Evolutionary conservation across 306 rosid species (phyloP), one percentile per base, ranked within the genome.

Genomic region (Oxytropis ochrocephala): DNA sequence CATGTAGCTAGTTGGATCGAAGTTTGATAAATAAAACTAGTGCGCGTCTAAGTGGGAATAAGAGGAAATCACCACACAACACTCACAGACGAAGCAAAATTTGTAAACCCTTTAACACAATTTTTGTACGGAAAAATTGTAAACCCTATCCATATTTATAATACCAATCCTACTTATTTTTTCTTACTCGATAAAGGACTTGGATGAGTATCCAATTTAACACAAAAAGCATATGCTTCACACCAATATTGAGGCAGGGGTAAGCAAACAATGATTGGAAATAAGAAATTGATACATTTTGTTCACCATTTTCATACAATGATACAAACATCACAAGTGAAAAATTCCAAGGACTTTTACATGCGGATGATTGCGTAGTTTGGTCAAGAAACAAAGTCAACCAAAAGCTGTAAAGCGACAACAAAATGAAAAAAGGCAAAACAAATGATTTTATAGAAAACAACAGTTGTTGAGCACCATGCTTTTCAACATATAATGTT

Each of bases 21-120:
- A 55, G 27, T 13, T 52, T 18, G 43, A 48, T 36, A 30, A n/a
- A 43, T 36, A 51, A 64, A 24, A 66, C 42, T 29, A 16, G 57
- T 30, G 85, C 73, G 59, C 53, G 64, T 42, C 64, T 39, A 62
- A 35, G 59, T 27, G 30, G 70, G 59, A 72, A 59, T 50, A 53
- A 52, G 33, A 17, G 33, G 29, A 24, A 24, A 24, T 24, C 29
- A 1, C 29, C 29, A n/a, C n/a, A n/a, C n/a, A n/a, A n/a, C n/a
- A n/a, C n/a, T n/a, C n/a, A n/a, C n/a, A n/a, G n/a, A n/a, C n/a
- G n/a, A n/a, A n/a, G n/a, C n/a, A n/a, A n/a, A n/a, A n/a, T n/a
- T n/a, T n/a, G n/a, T n/a, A n/a, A n/a, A n/a, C n/a, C n/a, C n/a
- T n/a, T n/a, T n/a, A n/a, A n/a, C n/a, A n/a, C n/a, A n/a, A n/a